Percentiles rank a stretch among this genome's conserved stretches.
Evolutionary conservation across 352 stramenopile genomes (phyloP).

Genomic region (Pythium volutum): DNA sequence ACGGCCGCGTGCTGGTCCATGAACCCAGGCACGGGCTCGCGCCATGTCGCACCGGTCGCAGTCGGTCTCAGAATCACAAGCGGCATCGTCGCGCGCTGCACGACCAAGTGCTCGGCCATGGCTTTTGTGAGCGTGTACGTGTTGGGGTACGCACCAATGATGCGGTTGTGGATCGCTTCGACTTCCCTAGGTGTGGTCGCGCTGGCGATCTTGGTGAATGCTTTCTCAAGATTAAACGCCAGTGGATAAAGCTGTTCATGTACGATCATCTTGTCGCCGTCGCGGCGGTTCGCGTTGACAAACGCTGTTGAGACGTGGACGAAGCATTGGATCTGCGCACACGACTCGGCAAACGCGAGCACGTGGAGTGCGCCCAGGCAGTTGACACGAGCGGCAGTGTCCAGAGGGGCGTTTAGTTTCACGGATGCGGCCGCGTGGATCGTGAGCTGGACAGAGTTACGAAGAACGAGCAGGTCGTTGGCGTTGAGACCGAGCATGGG

Average conservation of each 20-base stretch:
- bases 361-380: conserved; percentile 58
- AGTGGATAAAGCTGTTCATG: conserved; percentile 72
- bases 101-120: conserved; percentile 77
- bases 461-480: conserved; percentile 40
- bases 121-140: conserved; percentile 86
- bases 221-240: conserved; percentile 69
- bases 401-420: conserved; percentile 78
- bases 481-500: conserved; percentile 47
- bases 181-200: conserved; percentile 6
- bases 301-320: conserved; percentile 84
- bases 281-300: conserved; percentile 73
- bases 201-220: conserved; percentile 49
- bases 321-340: conserved; percentile 43
- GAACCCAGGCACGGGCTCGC: conserved; percentile 68
- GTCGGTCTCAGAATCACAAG: conserved; percentile 76
- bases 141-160: conserved; percentile 85
- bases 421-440: conserved; percentile 81
- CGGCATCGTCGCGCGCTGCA: conserved; percentile 42
- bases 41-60: conserved; percentile 79
- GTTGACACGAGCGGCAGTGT: conserved; percentile 80
- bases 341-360: conserved; percentile 52
- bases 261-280: conserved; percentile 30
- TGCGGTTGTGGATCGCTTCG: conserved; percentile 52
- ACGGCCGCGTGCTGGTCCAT: too few relatives aligned
- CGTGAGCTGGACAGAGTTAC: conserved; percentile 47